phyloP scores from a whole-genome alignment of 306 rosid genomes.

The Prunus kanzakura region DNA sequence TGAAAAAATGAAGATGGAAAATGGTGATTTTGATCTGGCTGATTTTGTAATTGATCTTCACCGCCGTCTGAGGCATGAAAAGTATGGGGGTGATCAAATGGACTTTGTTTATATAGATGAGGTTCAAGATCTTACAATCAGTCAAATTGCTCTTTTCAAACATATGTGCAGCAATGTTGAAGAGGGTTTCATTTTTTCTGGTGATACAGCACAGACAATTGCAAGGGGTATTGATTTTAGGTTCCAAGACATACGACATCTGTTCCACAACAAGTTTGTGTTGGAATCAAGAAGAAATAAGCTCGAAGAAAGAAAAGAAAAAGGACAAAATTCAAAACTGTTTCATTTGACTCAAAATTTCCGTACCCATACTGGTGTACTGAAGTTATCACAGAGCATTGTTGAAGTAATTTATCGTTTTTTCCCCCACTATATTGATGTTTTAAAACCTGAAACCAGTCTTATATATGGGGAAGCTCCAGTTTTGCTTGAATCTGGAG shows the following conservation, averaged over 20 bases:
- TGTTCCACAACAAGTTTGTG: conserved; percentile 62
- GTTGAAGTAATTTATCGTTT: conserved; percentile 62
- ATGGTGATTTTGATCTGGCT: conserved; percentile 69
- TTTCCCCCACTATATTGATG: conserved; percentile 62
- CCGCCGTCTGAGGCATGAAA: conserved; percentile 36
- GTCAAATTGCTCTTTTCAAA: conserved; percentile 70
- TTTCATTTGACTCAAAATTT: conserved; percentile 58
- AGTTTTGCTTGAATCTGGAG: conserved; percentile 46
- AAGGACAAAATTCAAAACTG: conserved; percentile 44
- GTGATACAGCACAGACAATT: conserved; percentile 84
- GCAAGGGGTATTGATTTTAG: conserved; percentile 83
- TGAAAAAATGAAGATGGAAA: conserved; percentile 61
- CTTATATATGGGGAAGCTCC: conserved; percentile 70
- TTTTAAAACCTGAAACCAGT: conserved; percentile 70
- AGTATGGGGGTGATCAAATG: conserved; percentile 49
- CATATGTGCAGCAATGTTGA: conserved; percentile 63
- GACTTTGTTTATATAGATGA: conserved; percentile 73
- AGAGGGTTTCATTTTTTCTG: conserved; percentile 82
- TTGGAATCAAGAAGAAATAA: conserved; percentile 29
- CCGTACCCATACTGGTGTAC: conserved; percentile 71
- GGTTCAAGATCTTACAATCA: conserved; percentile 81
- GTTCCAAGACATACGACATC: conserved; percentile 60
- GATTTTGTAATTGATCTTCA: conserved; percentile 73
- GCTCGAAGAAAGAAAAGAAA: conserved; percentile 32
- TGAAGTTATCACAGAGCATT: conserved; percentile 64